phyloP scores from a whole-genome alignment of 139 green algal species.

The Volvox africanus region DNA sequence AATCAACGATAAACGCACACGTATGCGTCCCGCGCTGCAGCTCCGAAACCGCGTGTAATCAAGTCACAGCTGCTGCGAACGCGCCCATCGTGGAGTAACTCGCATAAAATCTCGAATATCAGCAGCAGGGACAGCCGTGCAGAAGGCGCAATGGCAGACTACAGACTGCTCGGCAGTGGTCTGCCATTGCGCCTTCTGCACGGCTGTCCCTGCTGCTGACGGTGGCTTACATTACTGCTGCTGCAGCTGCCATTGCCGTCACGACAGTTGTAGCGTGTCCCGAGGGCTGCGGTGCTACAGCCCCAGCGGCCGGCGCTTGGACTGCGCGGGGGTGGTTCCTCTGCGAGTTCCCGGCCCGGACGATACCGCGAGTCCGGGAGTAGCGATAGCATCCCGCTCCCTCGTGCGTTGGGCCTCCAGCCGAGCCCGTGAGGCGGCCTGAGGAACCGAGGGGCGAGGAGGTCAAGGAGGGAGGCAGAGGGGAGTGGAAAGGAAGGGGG shows the following conservation, averaged over 20 bases:
- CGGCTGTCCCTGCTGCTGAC: not conserved
- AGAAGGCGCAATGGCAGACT: too few species aligned
- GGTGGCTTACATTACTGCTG: not conserved
- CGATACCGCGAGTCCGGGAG: constrained; percentile 65
- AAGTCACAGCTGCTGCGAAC: too few species aligned
- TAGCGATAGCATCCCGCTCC: constrained; percentile 79
- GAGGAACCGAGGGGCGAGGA: not conserved
- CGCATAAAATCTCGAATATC: too few species aligned
- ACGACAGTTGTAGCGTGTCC: not conserved
- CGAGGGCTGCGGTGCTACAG: not conserved
- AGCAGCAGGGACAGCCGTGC: not conserved
- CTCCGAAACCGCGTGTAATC: too few species aligned
- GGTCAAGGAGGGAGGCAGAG: not conserved
- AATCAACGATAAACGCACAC: too few species aligned
- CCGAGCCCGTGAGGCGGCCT: not conserved
- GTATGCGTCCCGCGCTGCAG: too few species aligned
- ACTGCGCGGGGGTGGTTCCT: constrained; percentile 26
- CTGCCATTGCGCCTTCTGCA: too few species aligned
- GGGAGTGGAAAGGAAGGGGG: not conserved
- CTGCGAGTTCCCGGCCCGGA: not conserved
- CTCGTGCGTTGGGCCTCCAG: constrained; percentile 57
- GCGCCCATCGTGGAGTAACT: too few species aligned
- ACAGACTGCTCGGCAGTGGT: too few species aligned
- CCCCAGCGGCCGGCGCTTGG: constrained; percentile 36
- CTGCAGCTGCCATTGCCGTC: not conserved